Percentiles rank a stretch among this genome's conserved stretches.
Evolutionary conservation across 768 basidiomycete genomes (phyloP).

Genomic region (Boletus pseudo-olivaceus): DNA sequence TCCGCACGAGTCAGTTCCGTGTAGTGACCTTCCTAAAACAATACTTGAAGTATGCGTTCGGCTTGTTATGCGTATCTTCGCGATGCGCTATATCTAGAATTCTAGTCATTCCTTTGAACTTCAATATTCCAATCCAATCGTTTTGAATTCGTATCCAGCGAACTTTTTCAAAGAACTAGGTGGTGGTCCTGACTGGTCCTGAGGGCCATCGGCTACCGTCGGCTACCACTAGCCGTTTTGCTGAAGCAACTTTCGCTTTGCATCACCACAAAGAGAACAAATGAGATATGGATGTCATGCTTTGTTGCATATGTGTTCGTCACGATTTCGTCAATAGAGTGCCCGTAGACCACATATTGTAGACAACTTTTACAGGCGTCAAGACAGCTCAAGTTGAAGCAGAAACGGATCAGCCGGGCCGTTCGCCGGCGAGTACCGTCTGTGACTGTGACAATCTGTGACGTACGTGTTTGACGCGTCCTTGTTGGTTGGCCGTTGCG

Average conservation of each 20-base stretch:
- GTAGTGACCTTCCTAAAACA: not conserved
- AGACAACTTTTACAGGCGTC: no score
- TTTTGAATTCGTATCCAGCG: not conserved
- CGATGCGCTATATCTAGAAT: conserved; percentile 1
- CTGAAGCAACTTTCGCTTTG: no score
- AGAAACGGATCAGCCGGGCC: not conserved
- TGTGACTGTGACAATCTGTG: conserved; percentile 18
- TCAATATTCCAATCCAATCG: not conserved
- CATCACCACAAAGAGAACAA: not conserved
- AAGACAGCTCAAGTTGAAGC: no score
- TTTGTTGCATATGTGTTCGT: not conserved
- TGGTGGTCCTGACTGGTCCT: no score
- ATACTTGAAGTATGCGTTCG: not conserved
- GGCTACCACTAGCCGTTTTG: no score
- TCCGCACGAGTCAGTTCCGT: not conserved
- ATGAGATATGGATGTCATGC: not conserved
- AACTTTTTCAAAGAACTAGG: no score
- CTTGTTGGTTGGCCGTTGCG: conserved; percentile 12
- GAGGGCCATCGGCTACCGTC: no score
- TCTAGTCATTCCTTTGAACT: conserved; percentile 9
- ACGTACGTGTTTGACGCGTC: conserved; percentile 27
- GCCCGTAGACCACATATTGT: not conserved
- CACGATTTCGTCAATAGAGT: not conserved
- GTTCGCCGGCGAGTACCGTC: not conserved
- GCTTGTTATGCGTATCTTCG: not conserved